A percentile compares a stretch with the other conserved stretches of the same genome.
Conservation (phyloP, 345 rosid genomes). For the Hypericum perforatum region DNA sequence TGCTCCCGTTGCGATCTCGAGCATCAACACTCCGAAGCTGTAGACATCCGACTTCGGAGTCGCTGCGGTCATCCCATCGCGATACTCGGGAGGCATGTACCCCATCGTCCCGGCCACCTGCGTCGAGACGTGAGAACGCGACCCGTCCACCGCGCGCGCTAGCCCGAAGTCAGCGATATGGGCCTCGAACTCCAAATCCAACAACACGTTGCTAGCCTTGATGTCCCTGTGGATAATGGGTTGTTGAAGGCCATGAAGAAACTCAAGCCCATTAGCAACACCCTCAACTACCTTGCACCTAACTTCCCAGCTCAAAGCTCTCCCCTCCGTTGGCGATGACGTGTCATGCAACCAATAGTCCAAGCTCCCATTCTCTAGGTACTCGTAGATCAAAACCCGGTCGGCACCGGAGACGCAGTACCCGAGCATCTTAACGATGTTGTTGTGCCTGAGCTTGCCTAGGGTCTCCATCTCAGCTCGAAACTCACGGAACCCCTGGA, state of each 20-base stretch:
- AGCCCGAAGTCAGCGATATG: conserved; percentile 84
- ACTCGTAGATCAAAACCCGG: conserved; percentile 66
- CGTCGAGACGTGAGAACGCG: conserved; percentile 73
- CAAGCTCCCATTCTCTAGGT: conserved; percentile 56
- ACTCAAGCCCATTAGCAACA: conserved; percentile 61
- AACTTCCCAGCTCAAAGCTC: conserved; percentile 35
- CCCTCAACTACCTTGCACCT: conserved; percentile 39
- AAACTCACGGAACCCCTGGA: conserved; percentile 84
- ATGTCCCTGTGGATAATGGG: conserved; percentile 85
- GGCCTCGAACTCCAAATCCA: conserved; percentile 48
- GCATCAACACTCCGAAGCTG: conserved; percentile 74
- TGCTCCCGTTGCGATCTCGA: conserved; percentile 49
- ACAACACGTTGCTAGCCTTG: conserved; percentile 66
- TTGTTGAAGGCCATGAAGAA: conserved; percentile 49
- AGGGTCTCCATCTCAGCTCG: conserved; percentile 84
- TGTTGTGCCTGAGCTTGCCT: conserved; percentile 46
- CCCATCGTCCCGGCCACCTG: conserved; percentile 94
- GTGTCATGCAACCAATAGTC: conserved; percentile 75
- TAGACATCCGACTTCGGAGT: conserved; percentile 61
- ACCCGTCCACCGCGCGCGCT: conserved; percentile 39
- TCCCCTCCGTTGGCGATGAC: conserved; percentile 5
- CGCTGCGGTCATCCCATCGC: conserved; percentile 58
- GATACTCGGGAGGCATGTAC: conserved; percentile 95
- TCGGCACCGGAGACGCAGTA: conserved; percentile 63
- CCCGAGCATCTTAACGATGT: conserved; percentile 67